Base-by-base conservation (phyloP, 257 asterid genomes). In the Nicotiana paniculata region DNA sequence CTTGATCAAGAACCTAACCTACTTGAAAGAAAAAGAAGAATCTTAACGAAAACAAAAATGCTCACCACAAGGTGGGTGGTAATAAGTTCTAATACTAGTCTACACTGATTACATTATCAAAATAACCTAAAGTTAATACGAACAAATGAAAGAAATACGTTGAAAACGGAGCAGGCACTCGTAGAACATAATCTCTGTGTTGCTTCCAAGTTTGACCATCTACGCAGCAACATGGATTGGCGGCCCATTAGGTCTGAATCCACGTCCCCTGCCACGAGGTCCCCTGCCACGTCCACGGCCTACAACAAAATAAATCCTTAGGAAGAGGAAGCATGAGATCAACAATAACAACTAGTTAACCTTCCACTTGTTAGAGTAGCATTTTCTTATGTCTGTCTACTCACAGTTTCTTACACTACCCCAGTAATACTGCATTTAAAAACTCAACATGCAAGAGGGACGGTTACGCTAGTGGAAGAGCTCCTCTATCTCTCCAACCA, bases 221-320 rank as follows among this genome's bases (percentile, higher is more conserved):
- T 66, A 81, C 17, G 78, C 83, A 66, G 46, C 77, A 48, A 65
- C 83, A 17, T 81, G 78, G 83, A 66, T 51, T 43, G 48, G 48
- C 78, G 77, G 83, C 21, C 83, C 83, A 81, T 81, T 91, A 10
- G 92, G 78, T 84, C 97, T 88, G 86, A 86, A 87, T 33, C 98
- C 99, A 88, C 95, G 63, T 46, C 94, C 99, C 87, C 95, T 84
- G 17, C 96, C 97, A 82, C 97, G 97, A 15, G 77, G 53, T 64
- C 92, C 97, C 88, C 97, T 87, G 4, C 95, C 95, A 83, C 97
- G 95, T 32, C 96, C 98, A 65, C 97, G 99, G 0, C 99, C 98
- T 93, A 88, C 88, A 57, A 35, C 26, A 79, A 80, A 4, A 18
- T 55, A 81, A 54, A 51, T 48, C 16, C 26, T 75, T 26, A 75